These are phyloP conservation scores for Wickerhamiella domercqiae DNA, from an alignment of 805 yeast genomes.

Conservation along the genomic window DNA sequence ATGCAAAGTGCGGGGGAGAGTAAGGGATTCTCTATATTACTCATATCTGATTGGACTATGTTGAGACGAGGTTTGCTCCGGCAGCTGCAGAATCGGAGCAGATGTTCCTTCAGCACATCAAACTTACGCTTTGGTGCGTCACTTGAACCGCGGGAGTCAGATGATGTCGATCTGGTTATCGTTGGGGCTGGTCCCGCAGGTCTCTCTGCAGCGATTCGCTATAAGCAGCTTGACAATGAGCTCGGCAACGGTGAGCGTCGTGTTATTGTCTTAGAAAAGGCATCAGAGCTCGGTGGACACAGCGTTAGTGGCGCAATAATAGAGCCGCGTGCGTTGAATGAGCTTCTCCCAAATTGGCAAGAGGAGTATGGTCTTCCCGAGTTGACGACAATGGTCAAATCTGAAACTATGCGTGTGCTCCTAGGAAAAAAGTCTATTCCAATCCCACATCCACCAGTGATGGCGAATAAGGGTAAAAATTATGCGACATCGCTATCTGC, in stretches of 20 bases:
- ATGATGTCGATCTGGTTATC: slow-evolving; percentile 82
- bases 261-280: slow-evolving; percentile 82
- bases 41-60: too few relatives aligned
- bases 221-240: slow-evolving; percentile 69
- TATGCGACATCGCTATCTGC: slow-evolving; percentile 72
- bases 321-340: slow-evolving; percentile 78
- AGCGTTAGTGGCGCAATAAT: slow-evolving; percentile 86
- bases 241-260: slow-evolving; percentile 50
- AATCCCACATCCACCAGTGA: slow-evolving; percentile 86
- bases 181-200: slow-evolving; percentile 99
- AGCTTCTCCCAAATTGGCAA: slow-evolving; percentile 55
- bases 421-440: slow-evolving; percentile 44
- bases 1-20: too few relatives aligned
- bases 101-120: too few relatives aligned
- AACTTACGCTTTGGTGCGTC: too few relatives aligned
- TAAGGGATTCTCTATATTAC: too few relatives aligned
- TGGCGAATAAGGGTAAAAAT: slow-evolving; percentile 67
- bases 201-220: slow-evolving; percentile 73
- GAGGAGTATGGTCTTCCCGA: slow-evolving; percentile 30
- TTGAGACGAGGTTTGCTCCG: too few relatives aligned
- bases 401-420: slow-evolving; percentile 59
- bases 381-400: slow-evolving; percentile 54
- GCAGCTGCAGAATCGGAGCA: too few relatives aligned
- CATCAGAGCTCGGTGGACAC: slow-evolving; percentile 85
- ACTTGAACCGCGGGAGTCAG: slow-evolving; percentile 58